Evolutionary conservation across 805 yeast genomes (phyloP), one percentile per base, ranked within the genome.

Genomic region (Spathaspora arborariae): DNA sequence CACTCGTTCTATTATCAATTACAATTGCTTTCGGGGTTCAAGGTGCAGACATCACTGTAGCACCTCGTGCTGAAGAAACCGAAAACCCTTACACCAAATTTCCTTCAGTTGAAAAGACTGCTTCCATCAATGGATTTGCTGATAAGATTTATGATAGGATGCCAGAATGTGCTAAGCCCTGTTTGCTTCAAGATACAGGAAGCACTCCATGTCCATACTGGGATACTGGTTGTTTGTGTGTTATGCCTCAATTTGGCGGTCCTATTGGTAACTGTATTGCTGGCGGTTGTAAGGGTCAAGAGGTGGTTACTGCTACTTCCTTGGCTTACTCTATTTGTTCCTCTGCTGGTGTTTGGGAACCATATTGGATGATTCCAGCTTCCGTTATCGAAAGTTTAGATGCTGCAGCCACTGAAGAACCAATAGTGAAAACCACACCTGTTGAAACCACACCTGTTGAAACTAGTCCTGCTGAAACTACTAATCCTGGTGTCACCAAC

Each of bases 151-250:
- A 63, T 50, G 56, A 50, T 27, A 40, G 47, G 4, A 55, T 74
- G 16, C 79, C 80, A 38, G 45, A 54, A 1, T 74, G 79, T 57
- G 80, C 78, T 40, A 47, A 62, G 42, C 51, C 55, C 2, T 75
- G 79, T 58, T 73, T 70, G 11, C 53, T 63, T 39, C 49, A 58
- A 20, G 55, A 59, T 35, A 62, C 68, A 9, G 55, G 57, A 30
- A 70, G 63, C 44, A 72, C 78, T 8, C 77, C 77, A n/a, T 73
- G 78, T 50, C 78, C 78, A 42, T 70, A 73, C 59, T 74, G 77
- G 77, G 78, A 74, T 51, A 70, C 77, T 21, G 78, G 78, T 4
- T 73, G 78, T 50, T 62, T 74, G 43, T 74, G 78, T 56, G 72
- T 72, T 13, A 69, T 74, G 73, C 67, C 74, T n/a, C 68, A 63